A percentile compares a stretch with the other conserved stretches of the same genome.
Evolutionary conservation across 1,284 basidiomycete genomes (phyloP).

Genomic region (Violaceomyces palustris): DNA sequence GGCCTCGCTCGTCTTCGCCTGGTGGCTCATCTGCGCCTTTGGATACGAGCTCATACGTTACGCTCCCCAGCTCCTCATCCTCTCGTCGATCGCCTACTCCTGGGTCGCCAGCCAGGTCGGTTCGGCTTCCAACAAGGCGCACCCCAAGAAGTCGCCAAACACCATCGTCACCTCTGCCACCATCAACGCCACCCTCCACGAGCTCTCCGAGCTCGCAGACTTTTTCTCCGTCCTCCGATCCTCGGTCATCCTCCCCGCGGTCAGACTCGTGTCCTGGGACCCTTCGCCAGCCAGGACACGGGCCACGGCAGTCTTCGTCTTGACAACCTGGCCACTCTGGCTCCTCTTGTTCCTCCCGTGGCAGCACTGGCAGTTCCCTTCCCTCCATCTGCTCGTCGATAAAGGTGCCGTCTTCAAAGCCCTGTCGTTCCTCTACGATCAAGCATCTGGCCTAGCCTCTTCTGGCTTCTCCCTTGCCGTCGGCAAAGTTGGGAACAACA

Average conservation of each 20-base stretch:
- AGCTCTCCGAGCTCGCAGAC: constrained; percentile 44
- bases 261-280: constrained; percentile 34
- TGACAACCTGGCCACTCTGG: constrained; percentile 48
- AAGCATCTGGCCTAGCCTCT: too few species aligned
- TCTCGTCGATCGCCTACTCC: constrained; percentile 31
- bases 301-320: constrained; percentile 35
- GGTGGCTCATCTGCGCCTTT: constrained; percentile 39
- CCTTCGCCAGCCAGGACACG: constrained; percentile 23
- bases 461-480: too few species aligned
- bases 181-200: constrained; percentile 36
- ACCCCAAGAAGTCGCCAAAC: constrained; percentile 6
- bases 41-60: constrained; percentile 48
- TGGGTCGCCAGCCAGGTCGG: constrained; percentile 26
- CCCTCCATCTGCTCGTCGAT: constrained; percentile 22
- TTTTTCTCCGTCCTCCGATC: constrained; percentile 32
- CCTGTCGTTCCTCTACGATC: too few species aligned
- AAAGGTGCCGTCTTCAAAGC: too few species aligned
- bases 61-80: constrained; percentile 38
- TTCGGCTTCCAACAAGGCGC: constrained; percentile 11
- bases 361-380: constrained; percentile 16
- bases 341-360: constrained; percentile 40
- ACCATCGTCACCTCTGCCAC: constrained; percentile 17
- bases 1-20: constrained; percentile 41
- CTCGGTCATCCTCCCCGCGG: constrained; percentile 28
- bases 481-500: too few species aligned